Evolutionary conservation across 106 monocot species (phyloP), one percentile per base, ranked within the genome.

Genomic region (Allium fistulosum): DNA sequence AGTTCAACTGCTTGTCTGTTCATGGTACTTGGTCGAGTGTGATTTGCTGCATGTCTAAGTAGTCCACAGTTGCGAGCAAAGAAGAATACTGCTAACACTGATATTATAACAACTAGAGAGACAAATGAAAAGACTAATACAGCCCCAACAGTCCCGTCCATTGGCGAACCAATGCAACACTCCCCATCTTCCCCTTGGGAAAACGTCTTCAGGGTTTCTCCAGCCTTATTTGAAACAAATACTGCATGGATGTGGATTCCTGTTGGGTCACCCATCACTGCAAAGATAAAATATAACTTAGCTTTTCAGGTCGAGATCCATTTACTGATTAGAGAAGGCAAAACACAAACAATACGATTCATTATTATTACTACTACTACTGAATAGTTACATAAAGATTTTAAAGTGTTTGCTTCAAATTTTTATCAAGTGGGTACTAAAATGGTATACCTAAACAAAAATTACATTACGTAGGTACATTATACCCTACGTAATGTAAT

Each of bases 171-270:
- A 76, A 95, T 83, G 65, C 92, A 93, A 53, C 91, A 95, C 63
- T 91, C 85, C 7, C 80, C 81, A 46, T 77, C 83, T 69, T 85
- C 76, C 13, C 75, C 83, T 66, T 72, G 71, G n/a, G 91, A 65
- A 74, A 76, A 85, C 51, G 77, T 85, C 66, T 82, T 85, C 51
- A 95, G 66, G 15, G 77, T 91, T 57, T 88, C 85, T n/a, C 95
- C 95, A 7, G 91, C 85, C 81, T 83, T 78, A 73, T 83, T 91
- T 77, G 95, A 95, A 76, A 95, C 85, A 72, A 95, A 95, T 11
- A 88, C 75, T 13, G 95, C 95, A 71, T 88, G 88, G 61, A 86
- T 82, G 68, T 77, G 77, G 70, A 95, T 85, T 64, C 88, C 95
- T 10, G 64, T 53, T 15, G 95, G 56, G 58, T 90, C 72, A 10